phyloP scores from a whole-genome alignment of 805 yeast genomes.

The Starmera dryadoides region DNA sequence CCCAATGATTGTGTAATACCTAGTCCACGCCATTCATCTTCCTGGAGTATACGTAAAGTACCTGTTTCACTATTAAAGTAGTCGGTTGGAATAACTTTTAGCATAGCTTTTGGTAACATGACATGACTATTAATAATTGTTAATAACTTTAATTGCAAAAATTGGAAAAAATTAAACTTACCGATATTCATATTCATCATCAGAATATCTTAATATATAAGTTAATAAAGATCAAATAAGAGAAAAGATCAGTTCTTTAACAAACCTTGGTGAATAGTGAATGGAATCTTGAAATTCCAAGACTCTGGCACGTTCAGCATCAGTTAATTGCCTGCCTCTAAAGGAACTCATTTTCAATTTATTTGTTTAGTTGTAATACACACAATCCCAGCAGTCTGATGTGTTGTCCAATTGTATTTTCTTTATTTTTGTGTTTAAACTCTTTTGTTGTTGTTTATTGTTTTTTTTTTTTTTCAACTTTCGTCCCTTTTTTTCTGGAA shows the following conservation, averaged over 20 bases:
- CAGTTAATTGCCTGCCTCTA: constrained; percentile 65
- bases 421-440: too few species aligned
- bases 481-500: too few species aligned
- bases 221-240: not conserved
- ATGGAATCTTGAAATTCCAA: constrained; percentile 90
- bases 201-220: constrained; percentile 61
- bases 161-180: constrained; percentile 12
- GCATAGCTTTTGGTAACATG: constrained; percentile 92
- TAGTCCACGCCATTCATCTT: constrained; percentile 97
- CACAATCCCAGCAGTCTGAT: not conserved
- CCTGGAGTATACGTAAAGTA: constrained; percentile 80
- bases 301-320: constrained; percentile 77
- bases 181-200: constrained; percentile 83
- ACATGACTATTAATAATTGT: constrained; percentile 58
- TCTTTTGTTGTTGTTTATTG: too few species aligned
- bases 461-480: not conserved
- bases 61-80: constrained; percentile 93
- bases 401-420: too few species aligned
- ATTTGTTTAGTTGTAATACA: too few species aligned
- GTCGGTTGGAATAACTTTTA: constrained; percentile 88
- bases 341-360: not conserved
- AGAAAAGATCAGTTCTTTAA: constrained; percentile 16
- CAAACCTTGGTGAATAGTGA: constrained; percentile 84
- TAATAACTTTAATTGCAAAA: not conserved
- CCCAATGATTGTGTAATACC: constrained; percentile 97